phyloP scores from a whole-genome alignment of 2,329 filamentous ascomycete species.

The Talaromyces sp. region DNA sequence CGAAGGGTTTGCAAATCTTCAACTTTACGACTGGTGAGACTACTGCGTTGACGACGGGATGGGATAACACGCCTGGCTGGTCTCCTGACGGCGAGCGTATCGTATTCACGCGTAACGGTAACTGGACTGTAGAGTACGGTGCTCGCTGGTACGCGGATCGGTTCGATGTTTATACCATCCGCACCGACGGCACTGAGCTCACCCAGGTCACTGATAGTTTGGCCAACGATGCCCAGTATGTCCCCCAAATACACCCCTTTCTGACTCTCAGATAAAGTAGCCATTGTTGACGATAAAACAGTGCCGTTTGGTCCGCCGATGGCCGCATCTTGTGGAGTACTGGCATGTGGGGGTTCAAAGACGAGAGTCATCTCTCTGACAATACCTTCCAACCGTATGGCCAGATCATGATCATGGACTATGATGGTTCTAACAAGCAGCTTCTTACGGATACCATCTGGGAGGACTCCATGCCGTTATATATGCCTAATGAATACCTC shows the following conservation, averaged over 20 bases:
- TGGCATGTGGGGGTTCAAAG: constrained; percentile 46
- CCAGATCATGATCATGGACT: constrained; percentile 31
- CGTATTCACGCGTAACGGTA: not conserved
- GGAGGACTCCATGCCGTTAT: constrained; percentile 34
- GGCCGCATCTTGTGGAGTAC: constrained; percentile 42
- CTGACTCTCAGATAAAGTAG: not conserved
- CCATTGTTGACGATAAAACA: not conserved
- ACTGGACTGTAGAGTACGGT: not conserved
- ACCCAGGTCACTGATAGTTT: not conserved
- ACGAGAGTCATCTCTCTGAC: constrained; percentile 43
- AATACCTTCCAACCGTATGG: not conserved
- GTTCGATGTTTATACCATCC: not conserved
- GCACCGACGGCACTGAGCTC: not conserved
- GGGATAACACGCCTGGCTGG: not conserved
- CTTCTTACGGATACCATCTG: constrained; percentile 30
- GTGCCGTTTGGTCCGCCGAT: constrained; percentile 44
- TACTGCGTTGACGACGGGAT: not conserved
- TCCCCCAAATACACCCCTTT: not conserved
- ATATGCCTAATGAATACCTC: constrained; percentile 20
- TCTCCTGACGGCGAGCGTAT: not conserved
- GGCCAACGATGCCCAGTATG: not conserved
- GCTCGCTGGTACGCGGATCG: not conserved
- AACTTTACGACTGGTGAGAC: not conserved
- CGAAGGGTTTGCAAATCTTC: not conserved
- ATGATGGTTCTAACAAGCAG: constrained; percentile 37